phyloP scores from a whole-genome alignment of 75 land plant species.

The Cunninghamia lanceolata region DNA sequence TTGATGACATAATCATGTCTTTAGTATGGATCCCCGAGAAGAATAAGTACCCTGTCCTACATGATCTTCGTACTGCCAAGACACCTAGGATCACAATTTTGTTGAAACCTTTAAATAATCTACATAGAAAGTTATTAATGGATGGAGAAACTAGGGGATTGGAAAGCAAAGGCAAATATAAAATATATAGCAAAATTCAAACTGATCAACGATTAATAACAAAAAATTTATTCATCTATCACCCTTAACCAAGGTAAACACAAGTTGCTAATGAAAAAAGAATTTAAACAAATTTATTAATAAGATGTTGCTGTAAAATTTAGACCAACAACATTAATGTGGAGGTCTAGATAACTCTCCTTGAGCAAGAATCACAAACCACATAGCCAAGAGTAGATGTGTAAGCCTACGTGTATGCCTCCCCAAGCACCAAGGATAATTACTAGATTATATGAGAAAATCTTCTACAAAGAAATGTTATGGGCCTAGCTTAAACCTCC shows the following conservation, averaged over 20 bases:
- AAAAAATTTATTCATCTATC: neutral
- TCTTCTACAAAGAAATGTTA: neutral
- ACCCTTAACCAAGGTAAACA: neutral
- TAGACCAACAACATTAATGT: neutral
- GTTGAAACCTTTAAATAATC: no score
- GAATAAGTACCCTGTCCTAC: no score
- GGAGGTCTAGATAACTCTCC: neutral
- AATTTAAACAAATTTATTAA: neutral
- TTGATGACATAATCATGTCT: no score
- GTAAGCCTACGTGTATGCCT: neutral
- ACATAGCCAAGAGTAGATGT: neutral
- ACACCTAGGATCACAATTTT: no score
- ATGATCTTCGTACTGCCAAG: no score
- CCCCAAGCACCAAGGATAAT: neutral
- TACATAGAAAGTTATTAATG: no score
- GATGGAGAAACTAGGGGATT: no score
- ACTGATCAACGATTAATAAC: neutral
- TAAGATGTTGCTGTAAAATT: neutral
- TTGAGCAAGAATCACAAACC: neutral
- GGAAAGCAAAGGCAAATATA: constrained; percentile 2
- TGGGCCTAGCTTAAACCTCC: neutral
- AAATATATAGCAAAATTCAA: neutral
- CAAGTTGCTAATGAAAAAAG: neutral
- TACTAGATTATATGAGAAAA: neutral
- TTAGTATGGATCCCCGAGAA: no score